Evolutionary conservation across 495 filamentous ascomycete species (phyloP), one percentile per base, ranked within the genome.

Genomic region (Penicillium nucicola): DNA sequence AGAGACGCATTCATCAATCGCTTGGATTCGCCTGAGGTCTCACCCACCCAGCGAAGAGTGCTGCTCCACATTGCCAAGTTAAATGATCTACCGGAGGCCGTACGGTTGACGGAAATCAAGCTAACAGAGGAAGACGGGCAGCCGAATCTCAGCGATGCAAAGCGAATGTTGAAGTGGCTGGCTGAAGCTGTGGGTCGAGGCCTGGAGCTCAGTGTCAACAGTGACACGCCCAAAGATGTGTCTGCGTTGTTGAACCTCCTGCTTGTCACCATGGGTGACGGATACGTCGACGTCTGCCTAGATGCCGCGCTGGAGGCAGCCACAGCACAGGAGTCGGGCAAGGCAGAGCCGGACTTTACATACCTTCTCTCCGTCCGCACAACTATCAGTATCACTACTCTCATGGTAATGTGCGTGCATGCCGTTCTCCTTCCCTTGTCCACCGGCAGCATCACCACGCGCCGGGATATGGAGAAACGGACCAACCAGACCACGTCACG

Each of bases 141-240:
- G 48, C 77, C 96, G 4, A 91, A 83, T 52, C 79, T 96, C 12
- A 77, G 84, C n/a, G 88, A 84, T 61, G 86, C 91, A 18, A 97
- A 97, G 68, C 81, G 93, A 41, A 97, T 99, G 91, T 78, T 99
- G 28, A 95, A 88, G 58, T 99, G 95, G 95, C 77, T 99, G 22
- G 93, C 95, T 23, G 95, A 99, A 71, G 90, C 87, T 45, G 92
- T 99, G 42, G 88, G 92, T n/a, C 77, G 95, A 53, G 88, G 89
- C 0, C 77, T 99, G 25, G 95, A 99, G 62, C 77, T 99, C 35
- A 88, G 86, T 30, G 86, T 87, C 18, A 83, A 82, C 37, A 88
- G 79, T 53, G 95, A 97, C 53, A 96, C 90, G 9, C 90, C 93
- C 22, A 97, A 93, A 67, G 95, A 99, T 68, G 88, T 97, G 34